A percentile compares a stretch with the other conserved stretches of the same genome.
phyloP scores from a whole-genome alignment of 495 filamentous ascomycete species.

The Pyrenula massariospora region DNA sequence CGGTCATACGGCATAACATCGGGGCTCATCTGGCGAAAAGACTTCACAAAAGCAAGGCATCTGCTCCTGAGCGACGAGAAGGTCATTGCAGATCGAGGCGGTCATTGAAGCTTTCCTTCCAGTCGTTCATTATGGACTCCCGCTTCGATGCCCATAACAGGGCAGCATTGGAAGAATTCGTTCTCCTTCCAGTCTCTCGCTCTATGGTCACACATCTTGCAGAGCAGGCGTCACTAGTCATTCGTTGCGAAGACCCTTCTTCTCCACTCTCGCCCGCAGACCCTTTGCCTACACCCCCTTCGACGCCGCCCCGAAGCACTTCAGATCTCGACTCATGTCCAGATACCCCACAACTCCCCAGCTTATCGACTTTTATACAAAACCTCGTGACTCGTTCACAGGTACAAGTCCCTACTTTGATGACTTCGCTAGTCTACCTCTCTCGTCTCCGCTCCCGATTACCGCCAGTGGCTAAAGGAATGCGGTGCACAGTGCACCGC shows the following conservation, averaged over 20 bases:
- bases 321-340: constrained; percentile 19
- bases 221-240: constrained; percentile 70
- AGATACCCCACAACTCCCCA: constrained; percentile 47
- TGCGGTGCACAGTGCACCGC: constrained; percentile 90
- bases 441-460: constrained; percentile 69
- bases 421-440: constrained; percentile 93
- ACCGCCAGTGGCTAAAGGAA: constrained; percentile 89
- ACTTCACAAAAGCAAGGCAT: neutral
- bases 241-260: constrained; percentile 66
- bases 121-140: constrained; percentile 21
- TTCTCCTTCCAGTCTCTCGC: constrained; percentile 65
- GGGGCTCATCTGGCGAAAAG: neutral
- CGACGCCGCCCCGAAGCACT: constrained; percentile 49
- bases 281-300: constrained; percentile 55
- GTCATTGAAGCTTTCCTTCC: neutral
- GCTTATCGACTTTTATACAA: constrained; percentile 81
- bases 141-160: constrained; percentile 46
- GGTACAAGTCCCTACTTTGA: constrained; percentile 92
- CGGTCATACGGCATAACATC: neutral
- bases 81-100: neutral
- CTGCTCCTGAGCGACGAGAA: neutral
- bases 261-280: constrained; percentile 34
- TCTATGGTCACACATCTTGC: constrained; percentile 85
- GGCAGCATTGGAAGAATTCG: constrained; percentile 79
- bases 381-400: constrained; percentile 84